Conservation (phyloP, 139 green algal genomes). For the Edaphochlamys debaryana region DNA sequence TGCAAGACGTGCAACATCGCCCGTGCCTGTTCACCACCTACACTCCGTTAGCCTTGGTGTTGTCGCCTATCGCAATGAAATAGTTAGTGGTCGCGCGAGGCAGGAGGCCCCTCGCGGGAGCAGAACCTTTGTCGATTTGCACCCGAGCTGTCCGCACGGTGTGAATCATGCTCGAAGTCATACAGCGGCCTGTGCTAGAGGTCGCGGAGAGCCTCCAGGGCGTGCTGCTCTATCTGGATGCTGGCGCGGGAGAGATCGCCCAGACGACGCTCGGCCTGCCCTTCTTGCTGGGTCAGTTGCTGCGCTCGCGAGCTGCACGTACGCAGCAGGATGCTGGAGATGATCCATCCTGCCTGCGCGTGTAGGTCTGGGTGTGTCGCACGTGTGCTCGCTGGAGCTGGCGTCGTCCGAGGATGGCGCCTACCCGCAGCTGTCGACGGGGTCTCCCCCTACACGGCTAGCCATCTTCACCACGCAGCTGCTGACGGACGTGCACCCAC, state of each 20-base stretch:
- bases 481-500: slow-evolving; percentile 51
- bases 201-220: slow-evolving; percentile 40
- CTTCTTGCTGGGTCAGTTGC: slow-evolving; percentile 54
- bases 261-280: slow-evolving; percentile 51
- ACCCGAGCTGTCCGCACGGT: too few species aligned
- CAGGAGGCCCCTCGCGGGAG: too few species aligned
- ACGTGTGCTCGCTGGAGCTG: slow-evolving; percentile 58
- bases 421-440: slow-evolving; percentile 19
- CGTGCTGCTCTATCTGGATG: slow-evolving; percentile 58
- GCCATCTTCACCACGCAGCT: slow-evolving; percentile 54
- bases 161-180: slow-evolving; percentile 16
- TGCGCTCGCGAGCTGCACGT: neutral
- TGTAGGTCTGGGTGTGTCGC: slow-evolving; percentile 55
- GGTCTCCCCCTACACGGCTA: slow-evolving; percentile 5
- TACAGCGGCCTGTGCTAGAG: slow-evolving; percentile 42
- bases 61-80: too few species aligned
- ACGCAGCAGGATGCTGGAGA: too few species aligned
- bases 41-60: too few species aligned
- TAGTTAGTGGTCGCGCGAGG: too few species aligned
- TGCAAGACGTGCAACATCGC: too few species aligned
- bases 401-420: slow-evolving; percentile 53
- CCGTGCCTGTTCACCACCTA: too few species aligned
- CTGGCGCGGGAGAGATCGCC: slow-evolving; percentile 54
- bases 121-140: too few species aligned
- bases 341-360: too few species aligned